A percentile compares a stretch with the other conserved stretches of the same genome.
Evolutionary conservation across 75 land plant species (phyloP).

Genomic region (Larix kaempferi): DNA sequence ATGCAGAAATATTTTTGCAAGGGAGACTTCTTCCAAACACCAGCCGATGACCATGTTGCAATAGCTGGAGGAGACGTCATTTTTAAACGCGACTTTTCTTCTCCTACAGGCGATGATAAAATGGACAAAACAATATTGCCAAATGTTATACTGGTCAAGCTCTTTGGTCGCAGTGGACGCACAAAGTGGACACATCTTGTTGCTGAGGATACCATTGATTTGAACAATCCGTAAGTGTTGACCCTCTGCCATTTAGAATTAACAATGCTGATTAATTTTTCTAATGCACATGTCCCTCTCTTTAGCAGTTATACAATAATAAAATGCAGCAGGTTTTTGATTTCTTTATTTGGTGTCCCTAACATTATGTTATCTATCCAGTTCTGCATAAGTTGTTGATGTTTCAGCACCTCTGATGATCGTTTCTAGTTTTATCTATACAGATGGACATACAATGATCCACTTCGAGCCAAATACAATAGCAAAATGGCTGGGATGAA

Average conservation of each 20-base stretch:
- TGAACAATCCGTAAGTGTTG: slow-evolving; percentile 80
- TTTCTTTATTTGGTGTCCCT: background rate
- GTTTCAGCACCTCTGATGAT: background rate
- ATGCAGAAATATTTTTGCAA: slow-evolving; percentile 99
- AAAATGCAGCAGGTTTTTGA: too few species aligned
- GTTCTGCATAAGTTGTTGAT: background rate
- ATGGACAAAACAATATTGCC: slow-evolving; percentile 92
- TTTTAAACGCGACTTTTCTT: slow-evolving; percentile 78
- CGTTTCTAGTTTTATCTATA: slow-evolving; percentile 10
- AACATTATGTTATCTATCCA: background rate
- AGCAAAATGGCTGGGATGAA: slow-evolving; percentile 93
- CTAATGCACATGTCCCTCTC: too few species aligned
- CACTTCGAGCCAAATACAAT: slow-evolving; percentile 81
- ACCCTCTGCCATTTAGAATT: too few species aligned
- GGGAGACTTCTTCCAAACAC: slow-evolving; percentile 89
- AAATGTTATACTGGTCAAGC: slow-evolving; percentile 98
- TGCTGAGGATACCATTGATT: slow-evolving; percentile 92
- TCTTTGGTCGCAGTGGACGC: slow-evolving; percentile 97
- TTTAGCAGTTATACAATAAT: background rate
- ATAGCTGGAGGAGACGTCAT: slow-evolving; percentile 63
- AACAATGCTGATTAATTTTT: too few species aligned
- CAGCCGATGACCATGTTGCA: slow-evolving; percentile 60
- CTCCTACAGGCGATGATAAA: slow-evolving; percentile 94
- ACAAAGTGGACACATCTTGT: slow-evolving; percentile 99
- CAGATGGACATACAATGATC: slow-evolving; percentile 91